These are phyloP conservation scores for Domatiomyces globalis DNA, from an alignment of 2,329 filamentous ascomycete genomes.

Conservation along the genomic window DNA sequence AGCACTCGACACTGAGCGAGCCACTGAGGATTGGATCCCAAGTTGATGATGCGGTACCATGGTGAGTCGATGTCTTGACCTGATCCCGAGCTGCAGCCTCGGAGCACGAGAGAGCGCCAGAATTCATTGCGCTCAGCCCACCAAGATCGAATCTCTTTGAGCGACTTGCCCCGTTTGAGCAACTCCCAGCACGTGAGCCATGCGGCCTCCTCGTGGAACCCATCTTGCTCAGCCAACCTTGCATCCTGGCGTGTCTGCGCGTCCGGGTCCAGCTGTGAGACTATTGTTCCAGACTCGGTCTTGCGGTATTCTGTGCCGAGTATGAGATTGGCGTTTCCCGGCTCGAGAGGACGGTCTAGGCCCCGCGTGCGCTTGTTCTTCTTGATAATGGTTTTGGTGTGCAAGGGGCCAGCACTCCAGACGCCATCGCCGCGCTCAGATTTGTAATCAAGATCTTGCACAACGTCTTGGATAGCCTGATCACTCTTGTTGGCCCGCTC, in stretches of 20 bases:
- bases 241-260: slow-evolving; percentile 66
- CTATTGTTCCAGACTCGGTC: slow-evolving; percentile 40
- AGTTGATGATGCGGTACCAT: slow-evolving; percentile 15
- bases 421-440: slow-evolving; percentile 63
- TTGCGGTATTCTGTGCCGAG: slow-evolving; percentile 40
- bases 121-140: slow-evolving; percentile 71
- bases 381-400: slow-evolving; percentile 83
- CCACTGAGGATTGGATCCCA: slow-evolving; percentile 16
- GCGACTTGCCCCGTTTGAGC: slow-evolving; percentile 65
- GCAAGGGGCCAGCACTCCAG: slow-evolving; percentile 79
- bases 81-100: slow-evolving; percentile 35
- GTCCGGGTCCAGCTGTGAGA: slow-evolving; percentile 87
- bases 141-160: slow-evolving; percentile 67
- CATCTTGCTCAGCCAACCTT: slow-evolving; percentile 65
- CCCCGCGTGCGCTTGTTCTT: slow-evolving; percentile 66
- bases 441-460: slow-evolving; percentile 59
- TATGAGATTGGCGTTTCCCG: slow-evolving; percentile 38
- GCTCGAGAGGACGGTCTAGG: slow-evolving; percentile 51
- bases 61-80: slow-evolving; percentile 25
- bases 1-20: slow-evolving; percentile 20
- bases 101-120: slow-evolving; percentile 77
- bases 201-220: slow-evolving; percentile 75
- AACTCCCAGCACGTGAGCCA: slow-evolving; percentile 94
- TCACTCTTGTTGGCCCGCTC: slow-evolving; percentile 50
- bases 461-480: slow-evolving; percentile 60